phyloP scores from a whole-genome alignment of 169 alveolate genomes.

The Neospora caninum region DNA sequence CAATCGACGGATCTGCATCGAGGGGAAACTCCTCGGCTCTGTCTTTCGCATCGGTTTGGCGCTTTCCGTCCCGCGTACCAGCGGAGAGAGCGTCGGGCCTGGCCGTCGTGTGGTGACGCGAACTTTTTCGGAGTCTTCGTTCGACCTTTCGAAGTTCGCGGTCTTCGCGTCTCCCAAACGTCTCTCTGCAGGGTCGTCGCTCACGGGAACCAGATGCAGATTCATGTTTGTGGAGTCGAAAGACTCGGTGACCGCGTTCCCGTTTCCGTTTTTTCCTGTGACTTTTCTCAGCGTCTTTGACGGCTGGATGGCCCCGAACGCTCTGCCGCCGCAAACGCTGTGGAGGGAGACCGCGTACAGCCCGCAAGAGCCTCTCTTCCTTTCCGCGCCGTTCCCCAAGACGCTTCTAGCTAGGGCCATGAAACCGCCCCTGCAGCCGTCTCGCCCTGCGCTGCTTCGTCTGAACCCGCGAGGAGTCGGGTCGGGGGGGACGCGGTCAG shows the following conservation, averaged over 20 bases:
- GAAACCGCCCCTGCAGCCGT: constrained; percentile 10
- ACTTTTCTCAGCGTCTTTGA: constrained; percentile 8
- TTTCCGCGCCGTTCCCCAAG: constrained; percentile 1
- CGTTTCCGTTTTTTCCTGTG: background rate
- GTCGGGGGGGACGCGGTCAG: background rate
- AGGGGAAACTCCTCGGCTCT: too few relatives aligned
- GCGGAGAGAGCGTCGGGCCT: too few relatives aligned
- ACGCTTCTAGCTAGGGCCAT: background rate
- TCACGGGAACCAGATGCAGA: too few relatives aligned
- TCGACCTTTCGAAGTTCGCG: too few relatives aligned
- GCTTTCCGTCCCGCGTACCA: too few relatives aligned
- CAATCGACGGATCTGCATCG: too few relatives aligned
- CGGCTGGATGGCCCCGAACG: background rate
- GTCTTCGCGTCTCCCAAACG: too few relatives aligned
- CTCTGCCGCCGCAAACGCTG: constrained; percentile 4
- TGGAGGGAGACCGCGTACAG: background rate
- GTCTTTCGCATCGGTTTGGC: too few relatives aligned
- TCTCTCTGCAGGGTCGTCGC: too few relatives aligned
- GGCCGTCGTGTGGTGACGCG: too few relatives aligned
- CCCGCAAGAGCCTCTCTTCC: background rate
- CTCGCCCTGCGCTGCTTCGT: background rate
- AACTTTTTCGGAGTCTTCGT: too few relatives aligned
- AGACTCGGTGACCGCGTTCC: background rate
- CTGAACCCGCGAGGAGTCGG: constrained; percentile 21
- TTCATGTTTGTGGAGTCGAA: too few relatives aligned